A percentile compares a stretch with the other conserved stretches of the same genome.
phyloP scores from a whole-genome alignment of 805 yeast genomes.

The Ogataea paraovalis region DNA sequence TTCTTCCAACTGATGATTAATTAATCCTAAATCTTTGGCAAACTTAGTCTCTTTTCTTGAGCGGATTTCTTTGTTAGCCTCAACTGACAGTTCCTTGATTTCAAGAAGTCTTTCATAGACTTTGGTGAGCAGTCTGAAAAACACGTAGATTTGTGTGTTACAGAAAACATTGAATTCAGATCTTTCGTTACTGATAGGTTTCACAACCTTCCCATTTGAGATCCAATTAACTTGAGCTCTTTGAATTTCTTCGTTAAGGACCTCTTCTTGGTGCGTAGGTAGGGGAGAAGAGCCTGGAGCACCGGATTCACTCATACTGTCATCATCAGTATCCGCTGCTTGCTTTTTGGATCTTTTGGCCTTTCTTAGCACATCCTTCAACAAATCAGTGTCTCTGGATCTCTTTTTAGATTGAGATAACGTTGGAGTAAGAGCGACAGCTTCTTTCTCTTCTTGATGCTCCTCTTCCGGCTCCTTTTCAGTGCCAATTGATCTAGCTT shows the following conservation, averaged over 20 bases:
- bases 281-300: conserved; percentile 3
- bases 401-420: conserved; percentile 38
- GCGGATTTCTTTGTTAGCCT: conserved; percentile 69
- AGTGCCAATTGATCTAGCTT: conserved; percentile 30
- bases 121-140: conserved; percentile 80
- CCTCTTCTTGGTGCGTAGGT: conserved; percentile 14
- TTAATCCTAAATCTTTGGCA: conserved; percentile 80
- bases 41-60: conserved; percentile 63
- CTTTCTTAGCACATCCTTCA: conserved; percentile 57
- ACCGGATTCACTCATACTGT: conserved; percentile 11
- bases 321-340: conserved; percentile 19
- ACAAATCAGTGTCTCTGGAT: conserved; percentile 52
- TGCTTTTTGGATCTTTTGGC: conserved; percentile 29
- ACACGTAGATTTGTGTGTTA: conserved; percentile 83
- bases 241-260: conserved; percentile 27
- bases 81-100: conserved; percentile 64
- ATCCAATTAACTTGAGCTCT: conserved; percentile 35
- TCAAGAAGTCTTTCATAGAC: conserved; percentile 77
- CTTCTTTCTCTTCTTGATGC: conserved; percentile 21
- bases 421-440: conserved; percentile 16
- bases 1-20: conserved; percentile 76
- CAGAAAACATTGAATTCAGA: conserved; percentile 74
- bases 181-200: conserved; percentile 35
- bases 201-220: conserved; percentile 25
- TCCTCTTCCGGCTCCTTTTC: conserved; percentile 22